Evolutionary conservation across 1,284 basidiomycete species (phyloP), one percentile per base, ranked within the genome.

Genomic region (Acaromyces ingoldii): DNA sequence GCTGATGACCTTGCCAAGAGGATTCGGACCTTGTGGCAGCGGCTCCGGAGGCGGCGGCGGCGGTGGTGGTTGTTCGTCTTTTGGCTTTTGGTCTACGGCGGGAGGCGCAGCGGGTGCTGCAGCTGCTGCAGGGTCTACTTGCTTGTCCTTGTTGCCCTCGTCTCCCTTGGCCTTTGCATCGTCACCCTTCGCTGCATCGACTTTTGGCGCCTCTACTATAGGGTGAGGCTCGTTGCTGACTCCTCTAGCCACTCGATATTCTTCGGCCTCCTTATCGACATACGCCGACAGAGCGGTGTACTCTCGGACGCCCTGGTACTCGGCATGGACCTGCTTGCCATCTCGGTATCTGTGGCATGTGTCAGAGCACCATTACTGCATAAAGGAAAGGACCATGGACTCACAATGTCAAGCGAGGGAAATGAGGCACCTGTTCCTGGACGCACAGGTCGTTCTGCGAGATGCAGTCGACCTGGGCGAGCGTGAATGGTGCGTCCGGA

Each of bases 391-490:
- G 29, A 9, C 19, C 19, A 49, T 1, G 42, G n/a, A 52, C 50
- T 52, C 50, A 57, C 25, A 72, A 41, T 28, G 48, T 62, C 15
- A 72, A 43, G 9, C 55, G 45, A 0, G 72, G 72, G 15, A 63
- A 52, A 41, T 53, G 53, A 9, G 51, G 31, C 37, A 75, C 60
- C 17, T 55, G 58, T 48, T 75, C 55, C 33, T 64, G 51, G 17
- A 51, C 55, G 55, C 72, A 75, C 24, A 75, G 55, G 36, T 65
- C 62, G 44, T 57, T 55, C 28, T 63, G 59, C 10, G 61, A 57
- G 25, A 54, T 24, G 45, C 72, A 75, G 53, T 75, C 58, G 31
- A 75, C 67, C 47, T 70, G 64, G n/a, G 69, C 72, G 15, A 75
- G 55, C 0, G 60, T 63, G 50, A 72, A 62, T 15, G 70, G 70